Evolutionary conservation across 139 green algal genomes (phyloP).

Genomic region (Pleodorina starrii): DNA sequence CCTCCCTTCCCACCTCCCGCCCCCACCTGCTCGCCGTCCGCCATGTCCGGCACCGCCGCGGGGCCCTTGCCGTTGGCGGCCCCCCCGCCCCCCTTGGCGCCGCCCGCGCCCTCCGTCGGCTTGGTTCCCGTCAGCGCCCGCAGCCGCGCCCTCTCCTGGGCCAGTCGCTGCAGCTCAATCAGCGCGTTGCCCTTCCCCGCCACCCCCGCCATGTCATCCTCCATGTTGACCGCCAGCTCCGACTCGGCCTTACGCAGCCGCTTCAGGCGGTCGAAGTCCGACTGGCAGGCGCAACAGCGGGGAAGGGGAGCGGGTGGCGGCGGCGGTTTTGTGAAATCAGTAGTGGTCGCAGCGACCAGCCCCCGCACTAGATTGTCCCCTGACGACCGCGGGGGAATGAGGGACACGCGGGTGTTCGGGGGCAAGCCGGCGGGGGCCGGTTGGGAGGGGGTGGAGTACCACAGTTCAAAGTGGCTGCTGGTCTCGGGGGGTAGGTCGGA

Average conservation of each 20-base stretch:
- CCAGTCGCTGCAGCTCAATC: constrained; percentile 72
- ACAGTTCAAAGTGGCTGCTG: too few relatives aligned
- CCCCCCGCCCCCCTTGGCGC: constrained; percentile 9
- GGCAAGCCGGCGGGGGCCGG: too few relatives aligned
- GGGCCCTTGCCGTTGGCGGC: neutral
- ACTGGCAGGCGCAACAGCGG: constrained; percentile 15
- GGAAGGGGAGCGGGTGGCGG: neutral
- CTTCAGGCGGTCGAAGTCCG: constrained; percentile 63
- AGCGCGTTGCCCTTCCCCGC: constrained; percentile 83
- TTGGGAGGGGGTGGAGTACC: too few relatives aligned
- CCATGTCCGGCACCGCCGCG: neutral
- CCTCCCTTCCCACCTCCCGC: too few relatives aligned
- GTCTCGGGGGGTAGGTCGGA: too few relatives aligned
- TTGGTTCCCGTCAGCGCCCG: neutral
- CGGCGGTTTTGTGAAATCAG: too few relatives aligned
- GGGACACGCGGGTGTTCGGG: too few relatives aligned
- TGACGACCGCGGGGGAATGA: too few relatives aligned
- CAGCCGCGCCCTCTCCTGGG: constrained; percentile 32
- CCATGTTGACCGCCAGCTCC: constrained; percentile 65
- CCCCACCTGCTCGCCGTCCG: constrained; percentile 6
- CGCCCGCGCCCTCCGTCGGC: neutral
- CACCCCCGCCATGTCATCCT: constrained; percentile 75
- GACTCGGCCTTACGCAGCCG: constrained; percentile 79
- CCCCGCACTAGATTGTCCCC: too few relatives aligned
- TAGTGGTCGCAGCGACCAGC: too few relatives aligned